Conservation (phyloP, 305 asterid genomes). For the Plantago coronopus region DNA sequence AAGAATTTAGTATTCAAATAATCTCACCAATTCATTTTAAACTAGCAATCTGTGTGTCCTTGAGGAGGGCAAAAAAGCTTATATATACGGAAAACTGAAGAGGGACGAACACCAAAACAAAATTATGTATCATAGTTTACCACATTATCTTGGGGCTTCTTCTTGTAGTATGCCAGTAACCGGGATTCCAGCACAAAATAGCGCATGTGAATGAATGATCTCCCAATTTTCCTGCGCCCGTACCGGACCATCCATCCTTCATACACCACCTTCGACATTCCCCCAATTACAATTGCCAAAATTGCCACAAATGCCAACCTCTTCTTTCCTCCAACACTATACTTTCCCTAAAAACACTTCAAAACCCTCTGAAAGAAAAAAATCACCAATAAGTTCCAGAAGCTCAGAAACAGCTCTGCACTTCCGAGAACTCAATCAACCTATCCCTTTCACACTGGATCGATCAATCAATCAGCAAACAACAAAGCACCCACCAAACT, state of each 20-base stretch:
- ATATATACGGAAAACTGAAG: not conserved
- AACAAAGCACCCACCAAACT: constrained; percentile 13
- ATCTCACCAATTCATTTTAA: constrained; percentile 12
- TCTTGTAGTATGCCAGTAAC: constrained; percentile 86
- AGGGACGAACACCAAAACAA: not conserved
- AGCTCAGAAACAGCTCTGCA: constrained; percentile 32
- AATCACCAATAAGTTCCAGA: constrained; percentile 19
- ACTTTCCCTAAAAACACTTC: not conserved
- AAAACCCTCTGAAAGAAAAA: constrained; percentile 4
- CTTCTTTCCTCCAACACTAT: constrained; percentile 20
- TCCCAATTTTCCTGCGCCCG: constrained; percentile 90
- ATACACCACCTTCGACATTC: constrained; percentile 63
- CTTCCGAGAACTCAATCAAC: constrained; percentile 23
- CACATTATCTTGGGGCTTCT: constrained; percentile 81
- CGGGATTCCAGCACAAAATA: constrained; percentile 86
- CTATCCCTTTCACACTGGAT: constrained; percentile 25
- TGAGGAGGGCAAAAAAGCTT: constrained; percentile 9
- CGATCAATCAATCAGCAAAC: constrained; percentile 22
- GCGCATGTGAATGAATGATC: constrained; percentile 88
- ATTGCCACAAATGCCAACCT: constrained; percentile 21
- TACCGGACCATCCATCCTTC: constrained; percentile 99
- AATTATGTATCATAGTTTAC: constrained; percentile 32
- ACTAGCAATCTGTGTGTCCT: not conserved
- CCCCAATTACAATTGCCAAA: constrained; percentile 9
- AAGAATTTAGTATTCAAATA: constrained; percentile 2